phyloP scores from a whole-genome alignment of 2,329 filamentous ascomycete genomes.

The Phaeomoniella chlamydospora region DNA sequence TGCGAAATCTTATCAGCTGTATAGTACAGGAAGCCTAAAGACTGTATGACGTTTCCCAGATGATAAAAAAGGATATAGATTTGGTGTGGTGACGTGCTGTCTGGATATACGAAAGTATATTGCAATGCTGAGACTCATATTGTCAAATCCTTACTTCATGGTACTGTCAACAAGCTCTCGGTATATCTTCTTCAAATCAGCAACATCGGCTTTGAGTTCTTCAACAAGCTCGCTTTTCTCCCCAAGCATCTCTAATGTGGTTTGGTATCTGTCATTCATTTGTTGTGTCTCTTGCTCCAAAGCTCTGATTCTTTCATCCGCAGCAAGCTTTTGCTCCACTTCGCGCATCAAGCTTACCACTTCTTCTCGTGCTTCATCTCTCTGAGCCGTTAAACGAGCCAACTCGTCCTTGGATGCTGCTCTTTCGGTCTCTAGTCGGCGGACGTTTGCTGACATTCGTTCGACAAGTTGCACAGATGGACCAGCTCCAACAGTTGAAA shows the following conservation, averaged over 20 bases:
- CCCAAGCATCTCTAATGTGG: slow-evolving; percentile 83
- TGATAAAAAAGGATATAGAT: too few relatives aligned
- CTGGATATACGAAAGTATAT: too few relatives aligned
- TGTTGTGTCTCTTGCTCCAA: slow-evolving; percentile 55
- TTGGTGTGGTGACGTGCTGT: too few relatives aligned
- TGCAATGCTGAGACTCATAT: too few relatives aligned
- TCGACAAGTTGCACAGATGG: slow-evolving; percentile 92
- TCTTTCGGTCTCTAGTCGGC: slow-evolving; percentile 82
- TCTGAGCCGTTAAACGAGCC: slow-evolving; percentile 61
- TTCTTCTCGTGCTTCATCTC: slow-evolving; percentile 82
- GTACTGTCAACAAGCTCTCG: slow-evolving; percentile 79
- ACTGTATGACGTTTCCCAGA: too few relatives aligned
- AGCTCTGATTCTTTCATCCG: slow-evolving; percentile 43
- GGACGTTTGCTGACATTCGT: slow-evolving; percentile 85
- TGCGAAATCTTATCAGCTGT: too few relatives aligned
- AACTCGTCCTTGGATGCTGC: slow-evolving; percentile 80
- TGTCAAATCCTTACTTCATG: slow-evolving; percentile 56
- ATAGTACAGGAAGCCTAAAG: too few relatives aligned
- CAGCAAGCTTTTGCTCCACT: slow-evolving; percentile 52
- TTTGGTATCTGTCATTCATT: slow-evolving; percentile 69
- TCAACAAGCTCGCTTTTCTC: slow-evolving; percentile 95
- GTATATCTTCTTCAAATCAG: slow-evolving; percentile 93
- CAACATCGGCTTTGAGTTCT: slow-evolving; percentile 75
- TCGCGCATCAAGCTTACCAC: slow-evolving; percentile 87
- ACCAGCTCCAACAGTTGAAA: slow-evolving; percentile 77